Evolutionary conservation across 2,329 filamentous ascomycete species (phyloP).

Genomic region (Alternaria longipes): DNA sequence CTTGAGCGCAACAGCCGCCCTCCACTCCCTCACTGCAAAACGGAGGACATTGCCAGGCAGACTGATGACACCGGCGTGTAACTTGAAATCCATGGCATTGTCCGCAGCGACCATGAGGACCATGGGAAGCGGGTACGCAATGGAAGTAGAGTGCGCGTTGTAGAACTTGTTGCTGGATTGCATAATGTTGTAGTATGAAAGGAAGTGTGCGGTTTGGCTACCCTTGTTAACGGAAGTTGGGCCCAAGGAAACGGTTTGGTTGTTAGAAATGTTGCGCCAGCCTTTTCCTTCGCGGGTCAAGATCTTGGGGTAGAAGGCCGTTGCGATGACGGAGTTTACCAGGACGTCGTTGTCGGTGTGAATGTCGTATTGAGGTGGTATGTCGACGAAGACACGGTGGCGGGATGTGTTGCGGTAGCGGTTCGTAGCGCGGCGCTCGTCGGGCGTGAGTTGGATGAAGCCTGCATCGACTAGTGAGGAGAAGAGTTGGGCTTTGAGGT

Average conservation of each 20-base stretch:
- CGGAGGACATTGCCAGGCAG: slow-evolving; percentile 87
- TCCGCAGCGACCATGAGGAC: slow-evolving; percentile 80
- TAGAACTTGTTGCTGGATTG: slow-evolving; percentile 83
- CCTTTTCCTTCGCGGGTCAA: slow-evolving; percentile 85
- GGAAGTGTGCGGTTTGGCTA: slow-evolving; percentile 70
- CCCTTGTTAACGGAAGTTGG: slow-evolving; percentile 88
- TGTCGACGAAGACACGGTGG: slow-evolving; percentile 80
- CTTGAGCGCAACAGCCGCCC: slow-evolving; percentile 88
- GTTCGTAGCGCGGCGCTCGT: slow-evolving; percentile 75
- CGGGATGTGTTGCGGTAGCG: slow-evolving; percentile 72
- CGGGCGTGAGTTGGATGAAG: slow-evolving; percentile 76
- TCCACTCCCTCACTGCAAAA: slow-evolving; percentile 88
- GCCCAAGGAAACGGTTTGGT: slow-evolving; percentile 87
- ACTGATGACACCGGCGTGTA: slow-evolving; percentile 86
- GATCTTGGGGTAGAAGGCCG: slow-evolving; percentile 95
- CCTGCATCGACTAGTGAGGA: slow-evolving; percentile 86
- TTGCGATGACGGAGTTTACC: slow-evolving; percentile 83
- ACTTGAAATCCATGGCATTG: slow-evolving; percentile 75
- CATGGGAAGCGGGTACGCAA: slow-evolving; percentile 78
- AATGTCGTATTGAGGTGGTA: slow-evolving; percentile 76
- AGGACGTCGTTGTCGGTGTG: slow-evolving; percentile 84
- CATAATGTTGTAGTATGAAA: slow-evolving; percentile 98
- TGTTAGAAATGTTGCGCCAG: slow-evolving; percentile 91
- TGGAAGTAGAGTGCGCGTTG: slow-evolving; percentile 78
- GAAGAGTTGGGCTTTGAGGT: slow-evolving; percentile 90